Base-by-base conservation (phyloP, 2,329 filamentous ascomycete species). In the Aspergillus pseudoviridinutans region DNA sequence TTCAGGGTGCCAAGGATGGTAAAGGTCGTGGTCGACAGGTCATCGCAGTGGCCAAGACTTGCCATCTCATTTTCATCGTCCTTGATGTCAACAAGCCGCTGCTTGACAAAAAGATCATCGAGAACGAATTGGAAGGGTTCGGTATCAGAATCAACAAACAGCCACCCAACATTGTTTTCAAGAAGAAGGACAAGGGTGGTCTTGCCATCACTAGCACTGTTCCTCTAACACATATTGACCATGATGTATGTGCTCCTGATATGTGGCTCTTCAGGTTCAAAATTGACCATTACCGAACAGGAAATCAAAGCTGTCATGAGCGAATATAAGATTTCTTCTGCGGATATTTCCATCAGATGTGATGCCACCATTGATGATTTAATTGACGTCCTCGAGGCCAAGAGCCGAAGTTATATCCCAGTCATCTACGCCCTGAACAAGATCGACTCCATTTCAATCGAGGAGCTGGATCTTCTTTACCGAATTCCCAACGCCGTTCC, bases 371-470 rank as follows among this genome's bases (percentile, higher is more conserved):
- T 99, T 62, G 94, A 99, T 76, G 94, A 99, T 75, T 78, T 99
- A 63, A 99, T 99, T 71, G 94, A 99, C 76, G 79, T 99, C 22
- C 84, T 99, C 49, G 94, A 99, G 76, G 93, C 93, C 50, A 96
- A 91, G 82, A 91, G 89, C 73, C 85, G 94, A 76, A 92, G 90
- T 73, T 99, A 99, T 74, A 97, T 99, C 64, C 94, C 94, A n/a
- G 94, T 97, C 63, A 91, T 99, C 55, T 99, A 99, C 78, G 94
- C 95, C 46, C 83, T 99, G 68, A 99, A 99, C 84, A 99, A 99
- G 82, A 99, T 99, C 66, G 94, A 99, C 77, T 87, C 92, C 55
- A 97, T 99, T 74, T 93, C 91, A 53, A 97, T 99, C 66, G 93
- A 99, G 77, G 94, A 99, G 77, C 83, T 99, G 60, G 94, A 99